Conservation (phyloP, 306 rosid genomes). For the Ceratonia siliqua region DNA sequence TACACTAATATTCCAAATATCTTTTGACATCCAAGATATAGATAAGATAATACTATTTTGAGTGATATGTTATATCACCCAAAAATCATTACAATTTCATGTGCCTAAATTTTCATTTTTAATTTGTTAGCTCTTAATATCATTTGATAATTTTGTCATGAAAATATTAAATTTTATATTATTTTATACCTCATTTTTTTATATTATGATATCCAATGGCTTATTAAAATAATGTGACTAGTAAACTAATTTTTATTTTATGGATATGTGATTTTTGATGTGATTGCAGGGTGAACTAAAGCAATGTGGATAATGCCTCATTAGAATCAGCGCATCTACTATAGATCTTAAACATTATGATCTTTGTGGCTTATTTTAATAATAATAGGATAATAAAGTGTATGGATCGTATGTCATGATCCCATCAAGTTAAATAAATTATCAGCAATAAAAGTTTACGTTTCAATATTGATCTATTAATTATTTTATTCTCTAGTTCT, state of each 20-base stretch:
- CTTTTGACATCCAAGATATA: too few species aligned
- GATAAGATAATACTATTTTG: too few species aligned
- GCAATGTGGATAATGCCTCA: neutral
- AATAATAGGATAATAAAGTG: slow-evolving; percentile 7
- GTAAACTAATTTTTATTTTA: neutral
- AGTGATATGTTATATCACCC: neutral
- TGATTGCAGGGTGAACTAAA: slow-evolving; percentile 54
- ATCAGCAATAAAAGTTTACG: neutral
- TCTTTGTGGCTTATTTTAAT: neutral
- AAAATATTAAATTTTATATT: neutral
- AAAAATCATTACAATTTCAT: too few species aligned
- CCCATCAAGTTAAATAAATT: neutral
- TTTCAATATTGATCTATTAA: neutral
- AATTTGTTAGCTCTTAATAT: too few species aligned
- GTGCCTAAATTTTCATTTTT: too few species aligned
- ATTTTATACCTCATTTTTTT: neutral
- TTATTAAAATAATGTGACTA: neutral
- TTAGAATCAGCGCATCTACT: neutral
- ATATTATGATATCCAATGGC: too few species aligned
- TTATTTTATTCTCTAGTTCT: neutral
- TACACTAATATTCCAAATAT: too few species aligned
- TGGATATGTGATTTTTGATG: neutral
- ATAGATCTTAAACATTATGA: neutral
- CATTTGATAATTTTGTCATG: too few species aligned
- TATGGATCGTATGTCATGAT: neutral